Evolutionary conservation across 2,329 filamentous ascomycete genomes (phyloP), one percentile per base, ranked within the genome.

Genomic region (Apiospora malaysiana): DNA sequence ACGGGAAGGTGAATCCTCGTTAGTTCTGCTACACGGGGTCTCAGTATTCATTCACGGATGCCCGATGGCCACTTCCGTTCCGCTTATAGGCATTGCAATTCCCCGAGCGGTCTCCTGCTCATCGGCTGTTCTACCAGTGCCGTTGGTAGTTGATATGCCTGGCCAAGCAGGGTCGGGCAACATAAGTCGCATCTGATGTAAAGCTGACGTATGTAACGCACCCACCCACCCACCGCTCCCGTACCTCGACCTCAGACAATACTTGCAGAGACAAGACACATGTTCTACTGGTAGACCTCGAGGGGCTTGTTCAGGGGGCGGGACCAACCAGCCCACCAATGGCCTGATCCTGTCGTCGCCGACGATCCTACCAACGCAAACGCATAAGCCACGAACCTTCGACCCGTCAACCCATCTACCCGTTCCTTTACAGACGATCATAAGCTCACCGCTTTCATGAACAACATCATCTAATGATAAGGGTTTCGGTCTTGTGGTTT

Each of bases 401-500:
- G 56, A 18, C 32, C 56, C 9, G 56, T 40, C 56, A 9, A 40
- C 56, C 56, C 40, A 40, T 9, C 32, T 21, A 32, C 27, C 3
- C 3, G 16, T 1, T 10, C 32, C 10, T 37, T 63, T n/a, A 63
- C 2, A 40, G n/a, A 5, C 27, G 1, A 59, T 32, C 27, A 59
- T 59, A 59, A 59, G 51, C 27, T 21, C 51, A 18, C 21, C 25
- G 27, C 27, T 59, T 21, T 4, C 51, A 59, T 4, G 5, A 59
- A 59, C 51, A 32, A 32, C 32, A 32, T 32, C 32, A 32, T 32
- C 3, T 6, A 32, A 27, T 59, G 51, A 27, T 37, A 59, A 16
- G 51, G 51, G 51, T 59, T 59, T 59, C 46, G 66, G 66, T 68
- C 66, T 68, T 47, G 66, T 68, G 66, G 66, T 68, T 68, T 68